These are phyloP conservation scores for Buddleja alternifolia DNA, from an alignment of 257 asterid species.

Conservation along the genomic window DNA sequence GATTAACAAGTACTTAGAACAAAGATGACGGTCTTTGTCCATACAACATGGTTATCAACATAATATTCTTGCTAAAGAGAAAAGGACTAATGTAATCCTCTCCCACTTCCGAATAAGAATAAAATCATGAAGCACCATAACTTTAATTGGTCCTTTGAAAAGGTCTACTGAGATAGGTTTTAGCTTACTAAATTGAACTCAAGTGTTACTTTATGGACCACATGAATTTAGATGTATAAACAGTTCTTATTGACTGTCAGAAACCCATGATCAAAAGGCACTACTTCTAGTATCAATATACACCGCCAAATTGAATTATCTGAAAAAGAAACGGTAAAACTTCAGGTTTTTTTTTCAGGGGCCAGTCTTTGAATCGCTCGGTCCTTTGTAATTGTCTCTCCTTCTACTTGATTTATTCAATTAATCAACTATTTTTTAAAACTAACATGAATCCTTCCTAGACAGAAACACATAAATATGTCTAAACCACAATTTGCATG, in stretches of 20 bases:
- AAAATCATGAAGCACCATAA: not conserved
- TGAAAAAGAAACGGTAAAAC: not conserved
- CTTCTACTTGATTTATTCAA: too few species aligned
- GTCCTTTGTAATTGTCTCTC: too few species aligned
- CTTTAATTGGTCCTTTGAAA: not conserved
- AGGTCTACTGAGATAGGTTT: not conserved
- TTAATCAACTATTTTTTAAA: constrained; percentile 3
- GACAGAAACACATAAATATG: not conserved
- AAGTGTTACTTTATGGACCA: too few species aligned
- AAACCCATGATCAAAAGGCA: not conserved
- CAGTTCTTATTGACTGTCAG: too few species aligned
- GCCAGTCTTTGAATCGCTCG: too few species aligned
- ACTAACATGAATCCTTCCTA: not conserved
- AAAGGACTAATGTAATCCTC: too few species aligned
- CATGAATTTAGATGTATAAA: too few species aligned
- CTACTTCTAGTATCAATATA: not conserved
- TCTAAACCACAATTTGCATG: too few species aligned
- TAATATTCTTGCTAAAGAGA: too few species aligned
- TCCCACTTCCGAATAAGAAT: too few species aligned
- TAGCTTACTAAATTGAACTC: not conserved
- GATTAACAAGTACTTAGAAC: not conserved
- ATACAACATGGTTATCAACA: too few species aligned
- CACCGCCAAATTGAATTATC: not conserved
- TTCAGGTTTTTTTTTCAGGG: not conserved
- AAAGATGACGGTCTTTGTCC: too few species aligned